A percentile compares a stretch with the other conserved stretches of the same genome.
phyloP scores from a whole-genome alignment of 805 yeast genomes.

The Cyberlindnera japonica region DNA sequence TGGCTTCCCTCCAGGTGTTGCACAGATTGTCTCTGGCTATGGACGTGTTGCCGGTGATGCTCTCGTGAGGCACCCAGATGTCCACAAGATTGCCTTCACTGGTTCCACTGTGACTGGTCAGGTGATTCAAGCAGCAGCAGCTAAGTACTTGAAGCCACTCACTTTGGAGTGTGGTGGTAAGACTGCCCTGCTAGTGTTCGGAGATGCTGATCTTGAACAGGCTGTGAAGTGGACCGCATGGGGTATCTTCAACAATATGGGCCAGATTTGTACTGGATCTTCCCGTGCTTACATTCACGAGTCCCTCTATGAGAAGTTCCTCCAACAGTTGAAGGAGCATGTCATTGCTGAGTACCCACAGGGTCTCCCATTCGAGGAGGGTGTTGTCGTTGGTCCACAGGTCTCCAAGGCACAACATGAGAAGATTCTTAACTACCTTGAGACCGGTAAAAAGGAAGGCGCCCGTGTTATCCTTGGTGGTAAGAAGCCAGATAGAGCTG shows the following conservation, averaged over 20 bases:
- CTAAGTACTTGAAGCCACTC: constrained; percentile 42
- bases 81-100: constrained; percentile 52
- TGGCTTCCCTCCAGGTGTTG: constrained; percentile 49
- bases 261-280: constrained; percentile 65
- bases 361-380: constrained; percentile 43
- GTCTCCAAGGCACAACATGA: constrained; percentile 49
- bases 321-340: constrained; percentile 36
- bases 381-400: constrained; percentile 50
- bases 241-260: constrained; percentile 58
- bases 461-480: constrained; percentile 49
- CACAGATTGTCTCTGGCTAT: constrained; percentile 42
- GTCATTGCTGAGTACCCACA: constrained; percentile 36
- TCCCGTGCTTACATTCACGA: constrained; percentile 57
- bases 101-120: constrained; percentile 51
- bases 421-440: constrained; percentile 41
- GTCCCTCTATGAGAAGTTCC: constrained; percentile 47
- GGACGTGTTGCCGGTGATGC: constrained; percentile 46
- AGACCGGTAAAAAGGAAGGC: constrained; percentile 49
- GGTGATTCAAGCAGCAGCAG: constrained; percentile 39
- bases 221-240: constrained; percentile 49
- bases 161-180: constrained; percentile 54
- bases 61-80: constrained; percentile 40
- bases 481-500: constrained; percentile 29
- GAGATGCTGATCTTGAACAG: constrained; percentile 43
- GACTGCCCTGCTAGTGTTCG: constrained; percentile 45